A percentile compares a stretch with the other conserved stretches of the same genome.
Evolutionary conservation across 2,329 filamentous ascomycete species (phyloP).

Genomic region (Thielaviopsis euricoi): DNA sequence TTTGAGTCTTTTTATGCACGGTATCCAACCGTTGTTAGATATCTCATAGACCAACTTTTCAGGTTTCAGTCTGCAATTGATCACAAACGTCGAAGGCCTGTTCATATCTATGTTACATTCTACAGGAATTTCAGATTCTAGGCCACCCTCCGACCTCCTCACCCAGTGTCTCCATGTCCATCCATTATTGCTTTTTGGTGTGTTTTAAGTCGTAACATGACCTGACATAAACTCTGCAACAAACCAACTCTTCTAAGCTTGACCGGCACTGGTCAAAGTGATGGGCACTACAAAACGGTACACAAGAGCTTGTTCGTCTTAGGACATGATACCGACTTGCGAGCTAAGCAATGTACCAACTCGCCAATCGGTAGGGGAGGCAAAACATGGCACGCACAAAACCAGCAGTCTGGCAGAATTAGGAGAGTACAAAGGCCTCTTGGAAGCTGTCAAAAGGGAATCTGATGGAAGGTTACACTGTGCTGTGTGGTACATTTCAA

Average conservation of each 20-base stretch:
- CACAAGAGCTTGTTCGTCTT: neutral
- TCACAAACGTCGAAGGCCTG: too few relatives aligned
- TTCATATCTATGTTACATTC: too few relatives aligned
- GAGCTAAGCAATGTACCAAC: neutral
- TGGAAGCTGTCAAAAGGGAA: neutral
- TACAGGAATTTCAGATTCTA: too few relatives aligned
- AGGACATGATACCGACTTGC: neutral
- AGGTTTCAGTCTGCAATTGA: too few relatives aligned
- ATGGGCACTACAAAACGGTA: neutral
- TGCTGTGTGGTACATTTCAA: neutral
- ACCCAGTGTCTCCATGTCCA: neutral
- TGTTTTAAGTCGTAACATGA: neutral
- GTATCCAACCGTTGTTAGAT: too few relatives aligned
- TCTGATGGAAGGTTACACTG: too few relatives aligned
- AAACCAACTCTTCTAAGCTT: neutral
- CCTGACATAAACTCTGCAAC: neutral
- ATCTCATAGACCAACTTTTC: too few relatives aligned
- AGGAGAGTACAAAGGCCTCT: neutral
- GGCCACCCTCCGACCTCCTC: neutral
- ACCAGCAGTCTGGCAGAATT: neutral
- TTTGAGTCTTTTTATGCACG: neutral
- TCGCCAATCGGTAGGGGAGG: neutral
- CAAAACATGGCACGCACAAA: neutral
- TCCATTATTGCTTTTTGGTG: neutral
- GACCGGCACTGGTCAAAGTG: neutral